Conservation (phyloP, 2,329 filamentous ascomycete species). For the Coniochaeta prunicola region DNA sequence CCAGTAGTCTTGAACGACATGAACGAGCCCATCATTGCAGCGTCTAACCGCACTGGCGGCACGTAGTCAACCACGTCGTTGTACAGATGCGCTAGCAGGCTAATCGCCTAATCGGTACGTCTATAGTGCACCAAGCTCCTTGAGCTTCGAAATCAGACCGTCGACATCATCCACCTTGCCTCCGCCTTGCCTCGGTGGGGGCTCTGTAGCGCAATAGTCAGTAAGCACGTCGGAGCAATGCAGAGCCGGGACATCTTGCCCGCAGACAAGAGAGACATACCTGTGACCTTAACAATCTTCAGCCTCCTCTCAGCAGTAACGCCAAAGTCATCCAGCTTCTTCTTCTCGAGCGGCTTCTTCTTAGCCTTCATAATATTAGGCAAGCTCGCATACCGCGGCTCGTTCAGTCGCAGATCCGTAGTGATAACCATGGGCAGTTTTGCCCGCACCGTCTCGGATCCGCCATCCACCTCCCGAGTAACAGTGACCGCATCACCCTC, state of each 20-base stretch:
- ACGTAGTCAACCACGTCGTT: neutral
- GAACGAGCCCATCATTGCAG: neutral
- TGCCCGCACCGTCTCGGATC: constrained; percentile 79
- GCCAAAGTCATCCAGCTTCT: constrained; percentile 75
- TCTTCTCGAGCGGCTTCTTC: constrained; percentile 98
- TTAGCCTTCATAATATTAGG: constrained; percentile 99
- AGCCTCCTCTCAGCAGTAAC: constrained; percentile 67
- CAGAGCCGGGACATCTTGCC: neutral
- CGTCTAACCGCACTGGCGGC: neutral
- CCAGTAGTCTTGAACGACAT: neutral
- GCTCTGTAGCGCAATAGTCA: constrained; percentile 48
- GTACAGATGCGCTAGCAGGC: neutral
- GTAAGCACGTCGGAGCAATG: neutral
- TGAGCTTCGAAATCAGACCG: constrained; percentile 86
- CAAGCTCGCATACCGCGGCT: constrained; percentile 89
- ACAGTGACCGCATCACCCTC: constrained; percentile 66
- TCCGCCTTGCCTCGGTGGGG: constrained; percentile 78
- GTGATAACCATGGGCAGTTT: constrained; percentile 91
- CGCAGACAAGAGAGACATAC: constrained; percentile 33
- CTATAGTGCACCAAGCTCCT: constrained; percentile 88
- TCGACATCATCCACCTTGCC: constrained; percentile 97
- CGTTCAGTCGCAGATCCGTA: constrained; percentile 88
- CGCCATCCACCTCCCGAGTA: constrained; percentile 89
- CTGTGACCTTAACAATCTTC: constrained; percentile 83
- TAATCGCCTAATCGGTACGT: neutral